phyloP scores from a whole-genome alignment of 768 basidiomycete species.

The Pilatotrama ljubarskyi region DNA sequence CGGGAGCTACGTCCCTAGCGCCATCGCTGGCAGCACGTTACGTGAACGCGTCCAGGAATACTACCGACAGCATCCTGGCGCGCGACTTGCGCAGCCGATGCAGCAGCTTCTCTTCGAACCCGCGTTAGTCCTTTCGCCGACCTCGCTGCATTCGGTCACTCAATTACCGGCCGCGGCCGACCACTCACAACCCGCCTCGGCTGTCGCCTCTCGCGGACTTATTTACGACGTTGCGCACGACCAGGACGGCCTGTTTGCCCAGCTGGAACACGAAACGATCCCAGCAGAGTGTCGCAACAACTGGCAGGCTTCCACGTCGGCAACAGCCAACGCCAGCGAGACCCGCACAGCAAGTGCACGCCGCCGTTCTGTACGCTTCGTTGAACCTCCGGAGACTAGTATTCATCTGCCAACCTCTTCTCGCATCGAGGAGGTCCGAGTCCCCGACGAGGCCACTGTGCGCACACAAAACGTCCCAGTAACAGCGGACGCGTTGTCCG shows the following conservation, averaged over 20 bases:
- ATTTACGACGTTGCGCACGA: not conserved
- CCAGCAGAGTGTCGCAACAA: not conserved
- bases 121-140: not conserved
- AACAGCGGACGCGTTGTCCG: not conserved
- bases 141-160: not conserved
- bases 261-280: conserved; percentile 1
- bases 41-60: conserved; percentile 8
- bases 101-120: conserved; percentile 1
- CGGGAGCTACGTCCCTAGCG: conserved; percentile 27
- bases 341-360: no score
- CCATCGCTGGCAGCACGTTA: conserved; percentile 2
- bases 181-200: not conserved
- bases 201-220: not conserved
- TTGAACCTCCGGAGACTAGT: conserved; percentile 31
- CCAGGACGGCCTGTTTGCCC: not conserved
- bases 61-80: not conserved
- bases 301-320: no score
- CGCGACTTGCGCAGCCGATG: not conserved
- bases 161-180: not conserved
- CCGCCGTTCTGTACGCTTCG: conserved; percentile 17
- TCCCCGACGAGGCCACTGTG: not conserved
- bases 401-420: not conserved
- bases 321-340: no score
- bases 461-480: not conserved
- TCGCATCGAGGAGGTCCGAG: conserved; percentile 3